Base-by-base conservation (phyloP, 2,329 filamentous ascomycete species). In the Dendryphion nanum region DNA sequence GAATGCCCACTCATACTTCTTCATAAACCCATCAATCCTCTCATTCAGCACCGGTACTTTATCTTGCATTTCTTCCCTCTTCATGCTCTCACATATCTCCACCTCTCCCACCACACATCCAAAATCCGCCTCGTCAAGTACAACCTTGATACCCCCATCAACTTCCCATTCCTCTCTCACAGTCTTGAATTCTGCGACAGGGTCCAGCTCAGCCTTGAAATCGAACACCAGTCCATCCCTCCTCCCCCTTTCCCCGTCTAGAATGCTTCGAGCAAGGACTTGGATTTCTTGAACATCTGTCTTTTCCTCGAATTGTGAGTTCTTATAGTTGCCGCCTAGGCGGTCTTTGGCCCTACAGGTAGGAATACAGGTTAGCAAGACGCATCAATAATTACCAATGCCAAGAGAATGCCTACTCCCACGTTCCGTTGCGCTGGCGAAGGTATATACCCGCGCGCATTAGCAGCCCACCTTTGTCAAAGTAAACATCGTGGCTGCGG, bases 81-180 rank as follows among this genome's bases (percentile, higher is more conserved):
- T 46, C 28, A 59, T 5, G 5, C 13, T 53, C 31, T 57, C 46
- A 15, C 18, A 26, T 20, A 55, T 37, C 28, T 40, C 49, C 19
- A 36, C 33, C 20, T 43, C 38, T 10, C 36, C 39, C 33, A 51
- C 41, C 17, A 35, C 36, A n/a, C 42, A 39, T 14, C 64, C 55
- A 30, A 66, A 41, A 37, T 62, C 60, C 14, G 63, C 52, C 46
- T 64, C 55, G 3, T 58, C 61, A 13, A 63, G 54, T 17, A 33
- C 29, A 33, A 61, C 57, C 6, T 50, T 51, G 45, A 64, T 64
- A 5, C 37, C 41, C n/a, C n/a, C n/a, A 36, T 63, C 47, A 4
- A 52, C 50, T 12, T 48, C 36, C 44, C 53, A 59, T 14, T 37
- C 40, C 35, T 53, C 45, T 15, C 60, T 40, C 8, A 33, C 41